Evolutionary conservation across 139 green algal genomes (phyloP).

Genomic region (Penium margaritaceum): DNA sequence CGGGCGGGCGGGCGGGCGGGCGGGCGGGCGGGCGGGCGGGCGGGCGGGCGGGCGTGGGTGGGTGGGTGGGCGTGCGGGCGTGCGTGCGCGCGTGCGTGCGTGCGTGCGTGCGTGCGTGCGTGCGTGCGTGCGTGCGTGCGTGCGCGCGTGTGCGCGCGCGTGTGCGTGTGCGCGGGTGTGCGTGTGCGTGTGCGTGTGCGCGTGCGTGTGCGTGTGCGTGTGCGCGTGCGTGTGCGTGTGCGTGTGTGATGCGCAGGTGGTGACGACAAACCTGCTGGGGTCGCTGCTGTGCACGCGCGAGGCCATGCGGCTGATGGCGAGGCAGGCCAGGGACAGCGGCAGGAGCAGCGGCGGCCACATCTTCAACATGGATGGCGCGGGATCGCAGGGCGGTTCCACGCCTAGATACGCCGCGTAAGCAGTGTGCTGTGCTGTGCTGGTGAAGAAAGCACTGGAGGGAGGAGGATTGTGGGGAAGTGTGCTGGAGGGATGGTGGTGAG

Average conservation of each 20-base stretch:
- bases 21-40: too few relatives aligned
- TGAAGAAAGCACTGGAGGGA: background rate
- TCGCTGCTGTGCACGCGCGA: conserved; percentile 59
- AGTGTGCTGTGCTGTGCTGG: too few relatives aligned
- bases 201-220: background rate
- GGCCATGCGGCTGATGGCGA: conserved; percentile 53
- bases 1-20: too few relatives aligned
- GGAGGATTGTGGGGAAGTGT: background rate
- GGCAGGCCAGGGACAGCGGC: conserved; percentile 34
- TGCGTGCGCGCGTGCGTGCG: too few relatives aligned
- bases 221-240: background rate
- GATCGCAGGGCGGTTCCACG: conserved; percentile 63
- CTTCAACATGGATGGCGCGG: conserved; percentile 83
- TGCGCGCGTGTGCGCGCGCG: background rate
- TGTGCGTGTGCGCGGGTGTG: background rate
- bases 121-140: too few relatives aligned
- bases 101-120: too few relatives aligned
- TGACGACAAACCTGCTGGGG: conserved; percentile 79
- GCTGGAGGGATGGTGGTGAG: too few relatives aligned
- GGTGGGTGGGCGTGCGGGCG: conserved; percentile 7
- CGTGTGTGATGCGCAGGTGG: conserved; percentile 48
- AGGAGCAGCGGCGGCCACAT: conserved; percentile 62
- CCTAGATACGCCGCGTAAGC: conserved; percentile 65
- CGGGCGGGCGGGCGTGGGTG: too few relatives aligned
- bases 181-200: background rate